Evolutionary conservation across 164 flowering plant genomes (phyloP), one percentile per base, ranked within the genome.

Genomic region (Chloranthus sessilifolius): DNA sequence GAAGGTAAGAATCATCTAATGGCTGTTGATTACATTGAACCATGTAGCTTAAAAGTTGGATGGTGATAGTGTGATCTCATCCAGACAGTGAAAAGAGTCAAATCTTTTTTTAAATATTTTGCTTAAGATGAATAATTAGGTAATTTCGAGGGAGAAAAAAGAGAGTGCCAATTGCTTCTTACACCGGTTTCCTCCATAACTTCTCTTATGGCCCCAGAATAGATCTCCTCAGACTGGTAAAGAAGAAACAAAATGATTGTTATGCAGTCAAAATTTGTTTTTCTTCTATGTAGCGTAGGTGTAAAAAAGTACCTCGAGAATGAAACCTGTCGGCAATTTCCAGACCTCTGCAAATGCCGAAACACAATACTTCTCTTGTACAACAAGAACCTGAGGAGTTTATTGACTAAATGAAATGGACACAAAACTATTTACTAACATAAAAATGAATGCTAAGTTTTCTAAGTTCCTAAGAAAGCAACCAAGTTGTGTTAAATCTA

Each of bases 151-250:
- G n/a, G n/a, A n/a, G n/a, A n/a, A n/a, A n/a, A n/a, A n/a, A n/a
- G n/a, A n/a, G n/a, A n/a, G n/a, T n/a, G n/a, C n/a, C n/a, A 23
- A 23, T 47, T n/a, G 49, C 34, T 53, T 46, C 90, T 71, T 81
- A 87, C 98, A 49, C 96, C 96, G 12, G 95, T 90, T 78, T 90
- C 98, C 55, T 90, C 98, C 63, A 81, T 75, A 31, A 90, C 85
- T 79, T 90, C 98, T 72, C 95, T 70, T 20, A 87, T 77, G 36
- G 74, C 98, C 56, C 98, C 98, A 0, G 74, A 50, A 52, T 49
- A 85, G 45, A 90, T 82, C 73, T 90, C 98, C 62, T 90, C 95
- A 3, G 85, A 76, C 95, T 87, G 74, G 26, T n/a, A 33, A 53
- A 44, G 20, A 42, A n/a, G 6, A 22, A 45, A 50, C 35, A 40